Conservation (phyloP, 1,284 basidiomycete species). For the Thecaphora frezii region DNA sequence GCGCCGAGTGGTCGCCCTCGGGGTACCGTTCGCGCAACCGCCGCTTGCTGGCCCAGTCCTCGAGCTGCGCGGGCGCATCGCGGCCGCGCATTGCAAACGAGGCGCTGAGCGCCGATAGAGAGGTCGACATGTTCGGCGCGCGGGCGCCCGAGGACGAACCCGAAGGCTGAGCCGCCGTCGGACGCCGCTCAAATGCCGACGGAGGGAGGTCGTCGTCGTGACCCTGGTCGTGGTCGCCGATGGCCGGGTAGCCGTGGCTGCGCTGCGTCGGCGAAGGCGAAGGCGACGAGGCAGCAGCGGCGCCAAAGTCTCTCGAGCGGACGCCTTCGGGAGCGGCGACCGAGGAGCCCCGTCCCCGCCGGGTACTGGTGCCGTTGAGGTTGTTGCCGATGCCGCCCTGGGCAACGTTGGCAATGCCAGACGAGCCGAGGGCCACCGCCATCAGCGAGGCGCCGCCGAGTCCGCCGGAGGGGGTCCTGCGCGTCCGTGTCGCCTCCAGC, state of each 20-base stretch:
- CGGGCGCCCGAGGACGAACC: slow-evolving; percentile 8
- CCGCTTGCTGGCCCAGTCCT: slow-evolving; percentile 50
- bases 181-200: slow-evolving; percentile 32
- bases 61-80: slow-evolving; percentile 37
- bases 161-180: slow-evolving; percentile 9
- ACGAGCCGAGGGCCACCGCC: neutral
- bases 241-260: neutral
- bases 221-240: slow-evolving; percentile 2
- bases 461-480: neutral
- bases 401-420: too few relatives aligned
- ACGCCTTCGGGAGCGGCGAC: neutral
- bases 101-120: slow-evolving; percentile 38
- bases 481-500: slow-evolving; percentile 18
- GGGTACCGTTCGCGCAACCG: slow-evolving; percentile 48
- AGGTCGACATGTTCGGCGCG: slow-evolving; percentile 13
- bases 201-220: slow-evolving; percentile 29
- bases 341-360: neutral
- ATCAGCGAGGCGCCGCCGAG: neutral
- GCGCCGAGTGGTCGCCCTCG: slow-evolving; percentile 46
- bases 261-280: neutral
- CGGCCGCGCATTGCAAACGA: slow-evolving; percentile 51
- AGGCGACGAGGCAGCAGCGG: too few relatives aligned
- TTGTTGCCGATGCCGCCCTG: too few relatives aligned
- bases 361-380: neutral
- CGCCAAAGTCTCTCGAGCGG: neutral